phyloP scores from a whole-genome alignment of 805 yeast species.

The Pichia phayaonensis region DNA sequence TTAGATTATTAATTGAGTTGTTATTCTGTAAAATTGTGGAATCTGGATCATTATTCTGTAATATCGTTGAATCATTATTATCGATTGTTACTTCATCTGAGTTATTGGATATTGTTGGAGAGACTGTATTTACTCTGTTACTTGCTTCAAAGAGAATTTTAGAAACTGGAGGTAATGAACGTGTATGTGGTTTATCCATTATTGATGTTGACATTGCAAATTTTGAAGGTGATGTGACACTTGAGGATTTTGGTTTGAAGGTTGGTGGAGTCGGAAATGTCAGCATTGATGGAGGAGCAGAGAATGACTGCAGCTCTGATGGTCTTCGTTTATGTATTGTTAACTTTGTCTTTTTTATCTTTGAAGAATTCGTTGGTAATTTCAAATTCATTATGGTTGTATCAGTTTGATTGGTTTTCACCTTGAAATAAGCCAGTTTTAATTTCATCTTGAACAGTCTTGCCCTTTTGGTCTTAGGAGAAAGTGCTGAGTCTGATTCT shows the following conservation, averaged over 20 bases:
- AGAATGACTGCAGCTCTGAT: not conserved
- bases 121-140: not conserved
- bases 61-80: constrained; percentile 2
- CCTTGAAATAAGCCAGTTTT: constrained; percentile 45
- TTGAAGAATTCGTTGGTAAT: constrained; percentile 7
- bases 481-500: constrained; percentile 5
- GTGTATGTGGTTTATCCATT: constrained; percentile 6
- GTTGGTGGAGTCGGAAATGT: not conserved
- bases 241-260: constrained; percentile 5
- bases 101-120: not conserved
- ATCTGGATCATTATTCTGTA: constrained; percentile 12
- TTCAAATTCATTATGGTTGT: constrained; percentile 28
- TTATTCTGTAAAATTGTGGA: constrained; percentile 11
- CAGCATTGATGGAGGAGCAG: not conserved
- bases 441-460: constrained; percentile 39
- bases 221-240: constrained; percentile 25
- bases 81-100: not conserved
- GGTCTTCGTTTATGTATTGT: not conserved
- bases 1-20: constrained; percentile 5
- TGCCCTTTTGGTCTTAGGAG: constrained; percentile 29
- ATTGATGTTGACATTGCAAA: constrained; percentile 13
- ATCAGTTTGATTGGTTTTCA: constrained; percentile 38
- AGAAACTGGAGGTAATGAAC: not conserved
- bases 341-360: not conserved
- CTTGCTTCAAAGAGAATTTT: not conserved